Conservation (phyloP, 257 asterid species). For the Solanum chmielewskii region DNA sequence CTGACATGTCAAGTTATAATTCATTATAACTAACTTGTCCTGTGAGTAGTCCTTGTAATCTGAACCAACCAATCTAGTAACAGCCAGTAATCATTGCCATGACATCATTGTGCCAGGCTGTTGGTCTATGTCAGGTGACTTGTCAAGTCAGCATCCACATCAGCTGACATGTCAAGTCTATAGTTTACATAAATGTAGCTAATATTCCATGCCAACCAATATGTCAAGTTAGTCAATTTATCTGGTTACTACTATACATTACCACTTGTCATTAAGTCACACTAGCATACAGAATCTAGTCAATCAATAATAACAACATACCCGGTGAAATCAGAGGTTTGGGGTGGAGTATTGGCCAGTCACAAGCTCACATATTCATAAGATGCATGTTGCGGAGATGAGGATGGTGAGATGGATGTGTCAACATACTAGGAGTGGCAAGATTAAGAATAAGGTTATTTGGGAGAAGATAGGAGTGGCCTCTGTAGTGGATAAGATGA, state of each 20-base stretch:
- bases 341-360: not conserved
- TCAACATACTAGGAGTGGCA: not conserved
- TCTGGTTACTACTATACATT: not conserved
- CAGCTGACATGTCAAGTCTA: not conserved
- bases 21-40: not conserved
- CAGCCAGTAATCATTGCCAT: not conserved
- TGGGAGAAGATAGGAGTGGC: not conserved
- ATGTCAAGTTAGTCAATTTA: not conserved
- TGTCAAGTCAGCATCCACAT: not conserved
- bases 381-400: not conserved
- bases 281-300: not conserved
- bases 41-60: not conserved
- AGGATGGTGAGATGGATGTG: not conserved
- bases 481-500: not conserved
- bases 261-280: not conserved
- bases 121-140: not conserved
- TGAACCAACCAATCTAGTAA: not conserved
- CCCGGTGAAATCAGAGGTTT: not conserved
- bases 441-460: not conserved
- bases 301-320: not conserved
- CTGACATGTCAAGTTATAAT: not conserved
- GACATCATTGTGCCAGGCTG: not conserved
- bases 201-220: not conserved
- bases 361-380: not conserved
- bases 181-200: not conserved